A percentile compares a stretch with the other conserved stretches of the same genome.
phyloP scores from a whole-genome alignment of 306 rosid species.

The Luffa aegyptiaca region DNA sequence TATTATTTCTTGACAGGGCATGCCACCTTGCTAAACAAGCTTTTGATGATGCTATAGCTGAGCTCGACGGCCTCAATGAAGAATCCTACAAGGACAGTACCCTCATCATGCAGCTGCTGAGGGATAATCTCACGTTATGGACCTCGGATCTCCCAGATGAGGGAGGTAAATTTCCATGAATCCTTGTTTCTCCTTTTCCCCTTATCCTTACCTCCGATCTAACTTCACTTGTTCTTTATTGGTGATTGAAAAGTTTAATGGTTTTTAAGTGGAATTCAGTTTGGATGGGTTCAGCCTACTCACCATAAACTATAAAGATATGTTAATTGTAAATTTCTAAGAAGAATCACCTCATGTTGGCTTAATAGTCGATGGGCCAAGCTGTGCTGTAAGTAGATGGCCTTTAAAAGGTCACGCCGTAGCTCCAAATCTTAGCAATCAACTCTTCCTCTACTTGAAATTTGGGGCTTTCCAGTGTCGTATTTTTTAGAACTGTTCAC shows the following conservation, averaged over 20 bases:
- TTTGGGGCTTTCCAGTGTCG: background rate
- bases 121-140: slow-evolving; percentile 70
- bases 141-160: slow-evolving; percentile 57
- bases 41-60: slow-evolving; percentile 37
- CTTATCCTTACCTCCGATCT: background rate
- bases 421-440: background rate
- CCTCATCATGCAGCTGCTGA: slow-evolving; percentile 33
- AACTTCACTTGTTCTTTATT: background rate
- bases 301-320: background rate
- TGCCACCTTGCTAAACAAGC: slow-evolving; percentile 37
- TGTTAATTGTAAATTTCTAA: background rate
- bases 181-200: background rate
- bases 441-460: background rate
- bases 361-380: background rate
- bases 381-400: background rate
- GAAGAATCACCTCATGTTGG: background rate
- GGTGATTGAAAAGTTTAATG: background rate
- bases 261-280: background rate
- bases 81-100: slow-evolving; percentile 51
- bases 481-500: background rate
- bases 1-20: slow-evolving; percentile 8
- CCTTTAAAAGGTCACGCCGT: background rate
- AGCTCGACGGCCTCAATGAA: slow-evolving; percentile 33
- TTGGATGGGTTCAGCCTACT: background rate
- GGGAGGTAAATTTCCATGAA: slow-evolving; percentile 35